phyloP scores from a whole-genome alignment of 140 eudicot species.

The Ambrosia hybrid region DNA sequence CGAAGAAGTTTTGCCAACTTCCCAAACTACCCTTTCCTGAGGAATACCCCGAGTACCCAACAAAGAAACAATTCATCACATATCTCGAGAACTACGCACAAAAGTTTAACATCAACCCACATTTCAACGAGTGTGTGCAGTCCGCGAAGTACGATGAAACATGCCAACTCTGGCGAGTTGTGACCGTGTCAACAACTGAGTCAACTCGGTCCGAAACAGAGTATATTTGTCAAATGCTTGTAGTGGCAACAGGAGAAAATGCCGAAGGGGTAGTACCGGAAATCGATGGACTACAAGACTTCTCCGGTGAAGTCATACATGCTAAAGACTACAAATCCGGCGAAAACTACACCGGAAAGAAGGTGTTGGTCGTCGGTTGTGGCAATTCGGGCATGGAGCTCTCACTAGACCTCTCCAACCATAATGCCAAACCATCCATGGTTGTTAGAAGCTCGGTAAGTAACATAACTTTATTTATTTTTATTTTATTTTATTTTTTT shows the following conservation, averaged over 20 bases:
- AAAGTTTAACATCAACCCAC: slow-evolving; percentile 75
- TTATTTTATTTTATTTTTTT: background rate
- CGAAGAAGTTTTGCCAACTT: slow-evolving; percentile 86
- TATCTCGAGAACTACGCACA: slow-evolving; percentile 80
- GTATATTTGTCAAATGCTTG: slow-evolving; percentile 93
- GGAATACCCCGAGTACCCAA: slow-evolving; percentile 83
- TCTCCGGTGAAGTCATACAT: slow-evolving; percentile 80
- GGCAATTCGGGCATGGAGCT: slow-evolving; percentile 99
- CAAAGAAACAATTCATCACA: slow-evolving; percentile 75
- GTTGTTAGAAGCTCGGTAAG: slow-evolving; percentile 96
- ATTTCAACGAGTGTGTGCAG: slow-evolving; percentile 73
- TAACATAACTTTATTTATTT: background rate
- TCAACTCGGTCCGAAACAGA: slow-evolving; percentile 56
- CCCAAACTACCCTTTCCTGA: slow-evolving; percentile 83
- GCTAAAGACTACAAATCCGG: slow-evolving; percentile 87
- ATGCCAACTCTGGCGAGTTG: slow-evolving; percentile 73
- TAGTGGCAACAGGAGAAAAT: slow-evolving; percentile 93
- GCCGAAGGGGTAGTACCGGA: slow-evolving; percentile 83
- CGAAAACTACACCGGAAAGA: slow-evolving; percentile 57
- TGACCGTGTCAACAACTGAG: slow-evolving; percentile 45
- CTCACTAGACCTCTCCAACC: slow-evolving; percentile 86
- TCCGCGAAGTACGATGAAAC: slow-evolving; percentile 87
- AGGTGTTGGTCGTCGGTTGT: slow-evolving; percentile 91
- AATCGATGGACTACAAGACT: slow-evolving; percentile 65
- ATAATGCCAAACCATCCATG: slow-evolving; percentile 79